Evolutionary conservation across 331 rosid genomes (phyloP).

Genomic region (Acacia pycnantha): DNA sequence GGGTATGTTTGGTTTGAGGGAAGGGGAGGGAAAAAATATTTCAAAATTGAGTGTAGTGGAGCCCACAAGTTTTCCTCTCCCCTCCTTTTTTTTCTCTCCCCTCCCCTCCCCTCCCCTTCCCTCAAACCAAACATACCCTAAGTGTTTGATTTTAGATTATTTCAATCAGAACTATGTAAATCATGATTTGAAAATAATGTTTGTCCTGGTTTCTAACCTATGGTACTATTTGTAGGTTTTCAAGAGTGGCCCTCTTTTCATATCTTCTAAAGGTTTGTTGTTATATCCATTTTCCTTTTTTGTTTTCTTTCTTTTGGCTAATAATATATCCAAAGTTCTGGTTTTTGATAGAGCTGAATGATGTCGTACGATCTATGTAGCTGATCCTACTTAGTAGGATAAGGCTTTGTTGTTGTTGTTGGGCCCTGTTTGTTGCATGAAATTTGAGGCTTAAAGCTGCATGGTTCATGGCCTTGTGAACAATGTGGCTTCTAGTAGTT

Average conservation of each 20-base stretch:
- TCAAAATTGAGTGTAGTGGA: too few species aligned
- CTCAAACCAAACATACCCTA: too few species aligned
- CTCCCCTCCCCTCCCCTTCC: too few species aligned
- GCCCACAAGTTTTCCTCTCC: too few species aligned
- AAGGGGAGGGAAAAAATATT: too few species aligned
- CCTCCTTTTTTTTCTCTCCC: too few species aligned
- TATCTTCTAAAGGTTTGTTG: slow-evolving; percentile 73
- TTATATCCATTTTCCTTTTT: neutral
- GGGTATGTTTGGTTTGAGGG: too few species aligned
- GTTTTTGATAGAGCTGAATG: too few species aligned
- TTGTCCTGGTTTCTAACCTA: slow-evolving; percentile 32
- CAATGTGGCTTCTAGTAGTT: neutral
- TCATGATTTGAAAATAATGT: neutral
- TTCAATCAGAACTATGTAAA: neutral
- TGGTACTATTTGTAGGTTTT: slow-evolving; percentile 54
- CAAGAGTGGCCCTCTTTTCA: slow-evolving; percentile 80
- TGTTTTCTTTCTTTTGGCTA: neutral
- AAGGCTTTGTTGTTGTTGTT: neutral
- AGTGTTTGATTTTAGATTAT: slow-evolving; percentile 1
- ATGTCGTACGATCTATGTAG: too few species aligned
- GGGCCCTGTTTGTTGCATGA: neutral
- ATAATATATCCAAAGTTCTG: too few species aligned
- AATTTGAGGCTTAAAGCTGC: neutral
- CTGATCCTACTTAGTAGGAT: too few species aligned
- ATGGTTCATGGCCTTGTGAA: neutral